These are phyloP conservation scores for Jaenimonas drosophilae DNA, from an alignment of 208 protist genomes.

Conservation along the genomic window DNA sequence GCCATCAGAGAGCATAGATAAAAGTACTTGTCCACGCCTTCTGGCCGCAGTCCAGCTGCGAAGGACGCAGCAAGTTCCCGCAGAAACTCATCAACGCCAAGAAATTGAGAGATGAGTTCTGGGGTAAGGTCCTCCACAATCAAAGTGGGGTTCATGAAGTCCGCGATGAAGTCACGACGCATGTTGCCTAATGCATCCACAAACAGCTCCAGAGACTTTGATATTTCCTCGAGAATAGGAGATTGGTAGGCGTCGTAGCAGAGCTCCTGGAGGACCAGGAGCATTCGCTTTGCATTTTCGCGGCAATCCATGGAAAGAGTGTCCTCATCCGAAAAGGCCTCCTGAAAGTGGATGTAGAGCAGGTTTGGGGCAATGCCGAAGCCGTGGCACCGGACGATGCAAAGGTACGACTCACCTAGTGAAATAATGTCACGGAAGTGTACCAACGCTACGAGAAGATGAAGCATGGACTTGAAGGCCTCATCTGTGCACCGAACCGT, in stretches of 20 bases:
- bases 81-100: conserved; percentile 3
- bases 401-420: background rate
- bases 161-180: background rate
- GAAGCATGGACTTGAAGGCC: background rate
- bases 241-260: background rate
- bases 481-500: conserved; percentile 2
- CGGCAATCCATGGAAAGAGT: background rate
- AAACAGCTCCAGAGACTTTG: conserved; percentile 4
- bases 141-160: background rate
- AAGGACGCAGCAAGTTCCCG: background rate
- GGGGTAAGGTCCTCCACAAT: background rate
- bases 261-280: conserved; percentile 4
- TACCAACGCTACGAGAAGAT: conserved; percentile 1
- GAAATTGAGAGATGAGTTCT: background rate
- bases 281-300: conserved; percentile 4
- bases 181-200: background rate
- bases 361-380: conserved; percentile 1
- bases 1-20: conserved; percentile 1
- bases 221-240: background rate
- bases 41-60: background rate
- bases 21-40: conserved; percentile 2
- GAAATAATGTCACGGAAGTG: conserved; percentile 1
- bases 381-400: conserved; percentile 1
- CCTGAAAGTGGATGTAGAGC: conserved; percentile 3
- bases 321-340: background rate